Percentiles rank a stretch among this genome's conserved stretches.
phyloP scores from a whole-genome alignment of 2,329 filamentous ascomycete species.

The Arachnomyces sp. region DNA sequence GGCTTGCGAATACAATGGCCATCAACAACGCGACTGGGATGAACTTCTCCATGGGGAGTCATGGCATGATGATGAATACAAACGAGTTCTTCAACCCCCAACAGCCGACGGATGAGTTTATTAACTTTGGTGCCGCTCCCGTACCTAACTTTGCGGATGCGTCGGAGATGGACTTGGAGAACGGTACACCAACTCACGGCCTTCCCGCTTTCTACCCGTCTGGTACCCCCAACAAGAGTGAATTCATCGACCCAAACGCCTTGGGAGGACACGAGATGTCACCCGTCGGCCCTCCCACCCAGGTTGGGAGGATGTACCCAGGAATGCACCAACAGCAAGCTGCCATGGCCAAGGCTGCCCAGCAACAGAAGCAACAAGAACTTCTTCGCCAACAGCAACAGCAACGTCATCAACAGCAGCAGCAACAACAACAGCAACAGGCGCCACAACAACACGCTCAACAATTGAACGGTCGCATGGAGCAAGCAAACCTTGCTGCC shows the following conservation, averaged over 20 bases:
- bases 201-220: conserved; percentile 43
- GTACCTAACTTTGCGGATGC: conserved; percentile 47
- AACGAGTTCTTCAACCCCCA: conserved; percentile 50
- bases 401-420: conserved; percentile 16
- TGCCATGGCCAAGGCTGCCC: conserved; percentile 63
- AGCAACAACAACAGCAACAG: conserved; percentile 12
- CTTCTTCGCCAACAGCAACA: conserved; percentile 47
- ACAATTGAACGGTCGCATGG: conserved; percentile 20
- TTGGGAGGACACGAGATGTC: conserved; percentile 56
- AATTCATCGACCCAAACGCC: conserved; percentile 65
- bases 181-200: conserved; percentile 49
- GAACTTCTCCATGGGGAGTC: conserved; percentile 27
- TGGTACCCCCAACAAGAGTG: conserved; percentile 28
- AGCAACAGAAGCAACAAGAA: conserved; percentile 46
- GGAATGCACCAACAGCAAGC: conserved; percentile 89
- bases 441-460: conserved; percentile 4
- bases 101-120: conserved; percentile 28
- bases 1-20: conserved; percentile 68
- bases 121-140: conserved; percentile 61
- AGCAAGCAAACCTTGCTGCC: conserved; percentile 19
- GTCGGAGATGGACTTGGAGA: conserved; percentile 61
- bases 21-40: conserved; percentile 54
- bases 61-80: conserved; percentile 45
- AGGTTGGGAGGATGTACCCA: conserved; percentile 72
- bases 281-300: conserved; percentile 42